Evolutionary conservation across 345 rosid genomes (phyloP).

Genomic region (Microcos paniculata): DNA sequence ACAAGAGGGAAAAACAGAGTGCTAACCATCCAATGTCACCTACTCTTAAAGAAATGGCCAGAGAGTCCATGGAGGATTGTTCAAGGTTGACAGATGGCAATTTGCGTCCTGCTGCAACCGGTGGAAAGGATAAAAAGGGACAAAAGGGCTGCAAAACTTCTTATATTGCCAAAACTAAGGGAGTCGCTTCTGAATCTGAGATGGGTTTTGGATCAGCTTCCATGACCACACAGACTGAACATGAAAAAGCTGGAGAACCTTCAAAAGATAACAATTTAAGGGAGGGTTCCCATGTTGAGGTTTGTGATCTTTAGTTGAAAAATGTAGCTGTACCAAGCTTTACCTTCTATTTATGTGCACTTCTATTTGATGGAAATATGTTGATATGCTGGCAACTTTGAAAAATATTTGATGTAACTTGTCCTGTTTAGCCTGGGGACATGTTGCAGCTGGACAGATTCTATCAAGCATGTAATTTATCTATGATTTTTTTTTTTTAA

Average conservation of each 20-base stretch:
- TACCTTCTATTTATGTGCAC: neutral
- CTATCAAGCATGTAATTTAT: neutral
- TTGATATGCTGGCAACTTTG: neutral
- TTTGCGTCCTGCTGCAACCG: slow-evolving; percentile 32
- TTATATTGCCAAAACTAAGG: slow-evolving; percentile 38
- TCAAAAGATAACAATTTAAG: slow-evolving; percentile 43
- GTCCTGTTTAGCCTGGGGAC: neutral
- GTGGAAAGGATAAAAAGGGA: slow-evolving; percentile 46
- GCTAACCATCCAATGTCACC: slow-evolving; percentile 37
- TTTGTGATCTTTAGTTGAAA: slow-evolving; percentile 29
- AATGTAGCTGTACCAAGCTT: neutral
- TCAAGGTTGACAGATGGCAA: slow-evolving; percentile 39
- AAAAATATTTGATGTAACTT: neutral
- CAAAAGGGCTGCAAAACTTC: slow-evolving; percentile 42
- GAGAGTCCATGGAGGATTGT: slow-evolving; percentile 42
- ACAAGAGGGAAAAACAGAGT: slow-evolving; percentile 34
- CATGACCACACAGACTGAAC: slow-evolving; percentile 30
- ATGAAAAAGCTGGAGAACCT: slow-evolving; percentile 31
- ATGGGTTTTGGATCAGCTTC: slow-evolving; percentile 37
- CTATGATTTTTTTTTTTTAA: slow-evolving; percentile 1
- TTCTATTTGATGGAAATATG: slow-evolving; percentile 1
- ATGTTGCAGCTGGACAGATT: neutral
- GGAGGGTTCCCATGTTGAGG: slow-evolving; percentile 90
- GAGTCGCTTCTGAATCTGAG: slow-evolving; percentile 44
- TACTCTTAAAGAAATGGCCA: slow-evolving; percentile 28